These are phyloP conservation scores for Leonotis leonurus DNA, from an alignment of 257 asterid genomes.

Conservation along the genomic window DNA sequence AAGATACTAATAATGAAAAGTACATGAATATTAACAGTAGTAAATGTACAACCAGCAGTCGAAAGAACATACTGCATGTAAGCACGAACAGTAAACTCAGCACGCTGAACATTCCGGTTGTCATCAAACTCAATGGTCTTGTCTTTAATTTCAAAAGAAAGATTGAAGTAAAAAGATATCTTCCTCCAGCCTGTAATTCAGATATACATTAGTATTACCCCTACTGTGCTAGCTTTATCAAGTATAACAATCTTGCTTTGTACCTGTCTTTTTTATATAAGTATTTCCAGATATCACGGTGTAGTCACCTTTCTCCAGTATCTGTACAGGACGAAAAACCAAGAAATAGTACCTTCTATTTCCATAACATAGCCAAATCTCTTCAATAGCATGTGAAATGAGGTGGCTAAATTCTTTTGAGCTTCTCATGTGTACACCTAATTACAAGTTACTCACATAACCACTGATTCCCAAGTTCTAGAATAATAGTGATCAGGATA, in stretches of 20 bases:
- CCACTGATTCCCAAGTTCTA: not conserved
- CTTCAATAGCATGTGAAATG: not conserved
- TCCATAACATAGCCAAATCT: constrained; percentile 15
- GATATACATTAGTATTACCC: constrained; percentile 5
- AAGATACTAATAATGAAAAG: not conserved
- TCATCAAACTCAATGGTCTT: constrained; percentile 91
- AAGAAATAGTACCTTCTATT: not conserved
- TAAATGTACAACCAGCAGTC: not conserved
- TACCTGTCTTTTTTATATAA: constrained; percentile 78
- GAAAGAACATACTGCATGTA: constrained; percentile 72
- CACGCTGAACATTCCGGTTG: constrained; percentile 78
- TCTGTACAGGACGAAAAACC: constrained; percentile 43
- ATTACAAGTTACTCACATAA: not conserved
- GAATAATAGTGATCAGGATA: not conserved
- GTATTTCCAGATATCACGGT: constrained; percentile 67
- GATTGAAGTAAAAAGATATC: constrained; percentile 93
- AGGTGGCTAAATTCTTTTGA: not conserved
- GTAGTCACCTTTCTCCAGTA: constrained; percentile 87
- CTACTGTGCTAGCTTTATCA: not conserved
- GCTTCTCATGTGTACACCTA: not conserved
- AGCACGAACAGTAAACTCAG: constrained; percentile 89
- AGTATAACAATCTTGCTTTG: not conserved
- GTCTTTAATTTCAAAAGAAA: constrained; percentile 89
- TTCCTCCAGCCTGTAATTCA: constrained; percentile 83
- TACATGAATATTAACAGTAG: constrained; percentile 1